Base-by-base conservation (phyloP, 1,139 yeast genomes). In the Saccharomycopsis crataegensis region DNA sequence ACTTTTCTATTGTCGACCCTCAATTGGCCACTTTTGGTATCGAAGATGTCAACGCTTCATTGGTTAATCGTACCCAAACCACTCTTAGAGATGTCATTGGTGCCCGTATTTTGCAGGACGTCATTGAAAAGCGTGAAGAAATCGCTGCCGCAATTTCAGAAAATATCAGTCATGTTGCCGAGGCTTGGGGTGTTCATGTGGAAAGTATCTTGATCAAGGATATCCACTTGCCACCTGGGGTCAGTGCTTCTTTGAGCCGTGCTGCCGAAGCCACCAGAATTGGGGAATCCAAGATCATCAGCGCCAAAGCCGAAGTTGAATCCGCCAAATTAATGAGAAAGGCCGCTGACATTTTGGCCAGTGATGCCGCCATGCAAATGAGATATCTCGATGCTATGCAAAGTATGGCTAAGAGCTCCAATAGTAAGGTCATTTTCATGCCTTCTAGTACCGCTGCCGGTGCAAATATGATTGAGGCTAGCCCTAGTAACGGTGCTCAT, bases 331-430 rank as follows among this genome's bases (percentile, higher is more conserved):
- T 83, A 62, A 83, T 84, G 89, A 76, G 91, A 70, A 80, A 82
- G 68, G 89, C 90, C 34, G 88, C 90, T 50, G 89, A 84, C 66
- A 83, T 84, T 55, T 75, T 84, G 64, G 86, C 87, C 40, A 81
- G 87, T 45, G 82, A 82, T 61, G 82, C 89, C 6, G 91, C 90
- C 40, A 82, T 84, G 87, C 90, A 84, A 71, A 84, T 84, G 64
- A 73, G 91, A 67, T 84, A 84, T 66, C 75, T 84, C 67, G 91
- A 84, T 63, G 90, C 90, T n/a, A 80, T 84, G 80, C 88, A 83
- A 67, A 74, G 73, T 57, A 83, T 84, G 89, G 86, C 89, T 40
- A 79, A 73, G 62, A 65, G 76, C 45, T 72, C 87, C 2, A 77
- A 78, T 55, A 70, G 86, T 16, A 81, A 83, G 68, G 90, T 84